Conservation (phyloP, 805 yeast genomes). For the Brettanomyces sp. region DNA sequence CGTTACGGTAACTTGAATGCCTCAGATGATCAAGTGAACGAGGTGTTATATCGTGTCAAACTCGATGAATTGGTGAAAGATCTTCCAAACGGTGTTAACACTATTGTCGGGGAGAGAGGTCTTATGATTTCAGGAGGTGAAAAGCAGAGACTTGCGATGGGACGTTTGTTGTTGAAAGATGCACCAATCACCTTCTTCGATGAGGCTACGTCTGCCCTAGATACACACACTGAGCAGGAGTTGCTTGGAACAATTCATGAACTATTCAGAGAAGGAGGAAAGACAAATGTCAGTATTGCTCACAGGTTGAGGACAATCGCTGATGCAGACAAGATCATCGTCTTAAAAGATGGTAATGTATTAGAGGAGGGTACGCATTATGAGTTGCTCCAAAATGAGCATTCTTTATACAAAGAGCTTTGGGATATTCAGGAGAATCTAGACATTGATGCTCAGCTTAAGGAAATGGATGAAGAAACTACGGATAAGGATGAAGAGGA, state of each 20-base stretch:
- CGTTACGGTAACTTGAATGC: slow-evolving; percentile 77
- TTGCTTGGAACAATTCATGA: slow-evolving; percentile 63
- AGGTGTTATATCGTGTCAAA: slow-evolving; percentile 62
- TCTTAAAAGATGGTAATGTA: slow-evolving; percentile 67
- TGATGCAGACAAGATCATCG: slow-evolving; percentile 89
- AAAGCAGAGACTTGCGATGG: slow-evolving; percentile 89
- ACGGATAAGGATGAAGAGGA: neutral
- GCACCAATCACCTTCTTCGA: slow-evolving; percentile 91
- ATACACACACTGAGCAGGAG: slow-evolving; percentile 91
- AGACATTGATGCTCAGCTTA: slow-evolving; percentile 36
- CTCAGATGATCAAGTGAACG: slow-evolving; percentile 56
- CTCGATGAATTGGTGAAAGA: slow-evolving; percentile 52
- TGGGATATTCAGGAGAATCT: slow-evolving; percentile 91
- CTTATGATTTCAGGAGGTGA: slow-evolving; percentile 99
- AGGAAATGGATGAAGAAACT: slow-evolving; percentile 20
- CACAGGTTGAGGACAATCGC: slow-evolving; percentile 90
- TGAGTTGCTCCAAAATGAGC: slow-evolving; percentile 41
- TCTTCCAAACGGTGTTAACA: slow-evolving; percentile 75
- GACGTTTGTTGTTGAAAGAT: slow-evolving; percentile 76
- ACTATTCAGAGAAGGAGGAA: slow-evolving; percentile 45
- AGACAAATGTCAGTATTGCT: slow-evolving; percentile 86
- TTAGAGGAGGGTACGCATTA: slow-evolving; percentile 83
- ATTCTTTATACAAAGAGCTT: slow-evolving; percentile 64
- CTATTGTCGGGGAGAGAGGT: slow-evolving; percentile 95
- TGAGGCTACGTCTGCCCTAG: slow-evolving; percentile 94